These are phyloP conservation scores for Talaromyces pinophilus DNA, from an alignment of 2,329 filamentous ascomycete genomes.

Conservation along the genomic window DNA sequence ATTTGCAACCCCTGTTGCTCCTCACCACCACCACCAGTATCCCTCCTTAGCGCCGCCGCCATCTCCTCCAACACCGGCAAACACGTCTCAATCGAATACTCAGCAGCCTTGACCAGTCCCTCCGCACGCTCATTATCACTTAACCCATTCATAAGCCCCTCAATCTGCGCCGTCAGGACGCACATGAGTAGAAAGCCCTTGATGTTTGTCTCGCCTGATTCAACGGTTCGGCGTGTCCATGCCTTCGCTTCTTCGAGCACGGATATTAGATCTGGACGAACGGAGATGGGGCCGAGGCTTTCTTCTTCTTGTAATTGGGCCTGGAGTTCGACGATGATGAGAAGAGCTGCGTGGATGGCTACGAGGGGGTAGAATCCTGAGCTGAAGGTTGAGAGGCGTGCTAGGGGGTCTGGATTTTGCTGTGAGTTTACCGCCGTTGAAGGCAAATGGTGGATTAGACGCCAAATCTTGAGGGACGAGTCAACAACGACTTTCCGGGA, in stretches of 20 bases:
- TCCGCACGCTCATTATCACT: conserved; percentile 37
- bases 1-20: not conserved
- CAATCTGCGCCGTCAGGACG: conserved; percentile 46
- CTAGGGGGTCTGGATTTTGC: conserved; percentile 34
- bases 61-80: conserved; percentile 31
- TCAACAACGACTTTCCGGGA: conserved; percentile 55
- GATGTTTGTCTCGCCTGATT: conserved; percentile 57
- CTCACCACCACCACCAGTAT: not conserved
- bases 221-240: conserved; percentile 47
- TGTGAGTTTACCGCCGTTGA: not conserved
- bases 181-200: conserved; percentile 54
- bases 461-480: conserved; percentile 52
- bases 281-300: conserved; percentile 29
- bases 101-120: conserved; percentile 42
- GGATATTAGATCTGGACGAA: conserved; percentile 33
- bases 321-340: conserved; percentile 32
- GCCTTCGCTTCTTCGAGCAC: conserved; percentile 44
- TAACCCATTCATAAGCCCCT: conserved; percentile 44
- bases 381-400: conserved; percentile 43
- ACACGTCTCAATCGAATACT: conserved; percentile 34
- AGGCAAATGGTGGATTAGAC: conserved; percentile 38
- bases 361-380: conserved; percentile 33
- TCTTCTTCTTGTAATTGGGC: conserved; percentile 33
- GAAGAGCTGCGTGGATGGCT: conserved; percentile 27
- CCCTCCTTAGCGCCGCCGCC: conserved; percentile 24